Evolutionary conservation across 2,329 filamentous ascomycete species (phyloP).

Genomic region (Trichoderma oligosporum): DNA sequence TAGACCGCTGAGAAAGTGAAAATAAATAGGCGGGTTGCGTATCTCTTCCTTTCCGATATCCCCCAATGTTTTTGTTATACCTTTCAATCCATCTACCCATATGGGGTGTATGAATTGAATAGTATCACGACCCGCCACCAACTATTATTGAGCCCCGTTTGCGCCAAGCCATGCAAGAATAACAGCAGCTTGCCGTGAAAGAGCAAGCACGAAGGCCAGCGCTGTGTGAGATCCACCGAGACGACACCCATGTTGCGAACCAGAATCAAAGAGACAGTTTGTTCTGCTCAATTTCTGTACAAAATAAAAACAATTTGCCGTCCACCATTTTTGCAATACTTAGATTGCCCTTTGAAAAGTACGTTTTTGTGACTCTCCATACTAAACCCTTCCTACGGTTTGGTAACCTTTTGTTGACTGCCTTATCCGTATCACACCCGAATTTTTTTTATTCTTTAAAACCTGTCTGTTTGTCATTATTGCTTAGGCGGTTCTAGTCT

Average conservation of each 20-base stretch:
- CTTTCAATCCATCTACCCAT: not conserved
- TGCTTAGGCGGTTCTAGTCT: slow-evolving; percentile 23
- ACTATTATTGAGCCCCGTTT: slow-evolving; percentile 23
- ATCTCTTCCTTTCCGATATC: not conserved
- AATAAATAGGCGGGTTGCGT: not conserved
- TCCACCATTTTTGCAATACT: not conserved
- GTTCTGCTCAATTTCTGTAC: not conserved
- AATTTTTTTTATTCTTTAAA: too few relatives aligned
- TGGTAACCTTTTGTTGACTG: not conserved
- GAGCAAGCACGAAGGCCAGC: slow-evolving; percentile 4
- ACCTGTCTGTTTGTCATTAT: not conserved
- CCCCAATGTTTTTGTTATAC: not conserved
- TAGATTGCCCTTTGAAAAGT: not conserved
- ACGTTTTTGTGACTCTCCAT: not conserved
- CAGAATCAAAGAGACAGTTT: not conserved
- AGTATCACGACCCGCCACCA: not conserved
- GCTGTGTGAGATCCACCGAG: slow-evolving; percentile 2
- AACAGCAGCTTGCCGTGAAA: slow-evolving; percentile 9
- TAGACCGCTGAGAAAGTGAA: too few relatives aligned
- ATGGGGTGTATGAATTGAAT: not conserved
- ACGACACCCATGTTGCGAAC: slow-evolving; percentile 1
- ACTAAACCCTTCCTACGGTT: not conserved
- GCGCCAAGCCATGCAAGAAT: slow-evolving; percentile 31
- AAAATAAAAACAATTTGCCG: not conserved
- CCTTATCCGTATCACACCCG: not conserved